A percentile compares a stretch with the other conserved stretches of the same genome.
Conservation (phyloP, 306 rosid species). For the Luffa acutangula region DNA sequence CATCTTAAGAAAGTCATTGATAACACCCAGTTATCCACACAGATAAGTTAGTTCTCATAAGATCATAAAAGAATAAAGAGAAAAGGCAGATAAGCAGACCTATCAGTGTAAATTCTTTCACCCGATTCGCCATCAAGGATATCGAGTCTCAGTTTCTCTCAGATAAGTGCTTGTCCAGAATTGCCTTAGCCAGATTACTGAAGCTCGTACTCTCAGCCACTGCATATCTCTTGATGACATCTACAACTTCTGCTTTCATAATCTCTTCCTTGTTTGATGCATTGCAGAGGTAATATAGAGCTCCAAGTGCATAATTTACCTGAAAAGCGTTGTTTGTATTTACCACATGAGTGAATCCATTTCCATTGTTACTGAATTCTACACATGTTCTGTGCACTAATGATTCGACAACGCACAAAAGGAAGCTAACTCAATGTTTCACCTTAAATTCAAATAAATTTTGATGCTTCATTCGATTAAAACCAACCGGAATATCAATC, state of each 20-base stretch:
- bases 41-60: neutral
- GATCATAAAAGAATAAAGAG: neutral
- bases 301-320: constrained; percentile 81
- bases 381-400: neutral
- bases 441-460: neutral
- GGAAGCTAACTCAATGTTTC: neutral
- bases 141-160: constrained; percentile 9
- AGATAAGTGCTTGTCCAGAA: constrained; percentile 54
- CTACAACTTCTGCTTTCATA: constrained; percentile 77
- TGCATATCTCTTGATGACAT: constrained; percentile 69
- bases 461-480: neutral
- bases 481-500: neutral
- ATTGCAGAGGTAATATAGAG: constrained; percentile 61
- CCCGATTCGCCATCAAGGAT: neutral
- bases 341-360: neutral
- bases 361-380: neutral
- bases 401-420: neutral
- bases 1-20: neutral
- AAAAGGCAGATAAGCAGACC: neutral
- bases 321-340: neutral
- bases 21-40: neutral
- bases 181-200: constrained; percentile 75
- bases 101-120: neutral
- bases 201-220: constrained; percentile 61
- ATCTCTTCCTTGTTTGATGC: constrained; percentile 48